Base-by-base conservation (phyloP, 139 green algal species). In the Trebouxia sp. region DNA sequence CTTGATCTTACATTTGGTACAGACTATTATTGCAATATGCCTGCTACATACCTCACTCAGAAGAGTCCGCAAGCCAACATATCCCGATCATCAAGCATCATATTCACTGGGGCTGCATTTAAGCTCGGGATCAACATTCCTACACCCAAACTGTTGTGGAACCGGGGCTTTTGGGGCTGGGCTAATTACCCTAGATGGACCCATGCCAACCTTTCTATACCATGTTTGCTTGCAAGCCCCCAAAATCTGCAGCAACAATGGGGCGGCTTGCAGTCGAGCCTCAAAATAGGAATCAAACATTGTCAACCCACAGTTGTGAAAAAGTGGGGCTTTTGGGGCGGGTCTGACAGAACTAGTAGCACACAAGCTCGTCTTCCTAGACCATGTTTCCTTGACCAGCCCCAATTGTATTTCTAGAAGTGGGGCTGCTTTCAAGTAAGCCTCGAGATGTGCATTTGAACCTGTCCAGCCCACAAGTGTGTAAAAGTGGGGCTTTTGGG, bases 401-500 rank as follows among this genome's bases (percentile, higher is more conserved):
- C 56, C 56, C 10, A 67, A 5, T n/a, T n/a, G n/a, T 20, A 67
- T 67, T 6, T 67, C 56, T 28, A 67, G 56, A 3, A 67, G 2
- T 39, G 56, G 56, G 56, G 56, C 56, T 3, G 56, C 56, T 67
- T 67, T 3, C 56, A 67, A 41, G 1, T 6, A 6, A 67, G 56
- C 56, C n/a, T 67, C 56, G 2, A 67, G n/a, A 67, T 67, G 22
- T 1, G 53, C 1, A 65, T 67, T 6, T 20, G 14, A 67, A 9
- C 1, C 14, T 67, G 56, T 67, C 56, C 51, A 65, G 30, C 51
- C 51, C 51, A 65, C 24, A 65, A 26, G 28, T 65, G 51, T 69
- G 58, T n/a, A 69, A 69, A 69, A 69, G 58, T 69, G 58, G 58
- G 58, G 58, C 58, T 65, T 65, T 65, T 65, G 55, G 55, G 55